phyloP scores from a whole-genome alignment of 2,329 filamentous ascomycete genomes.

The Talaromyces marneffei region DNA sequence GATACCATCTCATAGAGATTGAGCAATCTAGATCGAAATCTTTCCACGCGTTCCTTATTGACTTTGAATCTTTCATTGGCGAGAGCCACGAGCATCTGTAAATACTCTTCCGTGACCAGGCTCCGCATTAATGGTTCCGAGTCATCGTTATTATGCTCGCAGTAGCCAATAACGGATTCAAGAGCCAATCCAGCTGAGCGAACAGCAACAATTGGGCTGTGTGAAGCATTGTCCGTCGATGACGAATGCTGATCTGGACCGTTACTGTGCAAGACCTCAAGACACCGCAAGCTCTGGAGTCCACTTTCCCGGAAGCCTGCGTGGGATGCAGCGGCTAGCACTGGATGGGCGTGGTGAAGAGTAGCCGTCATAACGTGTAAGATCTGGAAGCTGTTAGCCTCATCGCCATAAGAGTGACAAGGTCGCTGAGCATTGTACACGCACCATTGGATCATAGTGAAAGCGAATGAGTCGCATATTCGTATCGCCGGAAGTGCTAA shows the following conservation, averaged over 20 bases:
- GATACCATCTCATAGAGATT: slow-evolving; percentile 17
- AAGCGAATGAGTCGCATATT: slow-evolving; percentile 60
- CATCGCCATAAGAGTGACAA: neutral
- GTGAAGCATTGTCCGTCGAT: slow-evolving; percentile 21
- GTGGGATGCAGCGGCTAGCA: slow-evolving; percentile 68
- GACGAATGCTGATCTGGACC: slow-evolving; percentile 17
- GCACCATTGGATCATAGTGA: slow-evolving; percentile 92
- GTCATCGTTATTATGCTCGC: slow-evolving; percentile 22
- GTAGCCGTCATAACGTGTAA: slow-evolving; percentile 80
- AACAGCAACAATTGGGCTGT: slow-evolving; percentile 73
- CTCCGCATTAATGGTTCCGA: slow-evolving; percentile 38
- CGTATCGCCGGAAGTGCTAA: slow-evolving; percentile 32
- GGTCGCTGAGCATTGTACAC: slow-evolving; percentile 22
- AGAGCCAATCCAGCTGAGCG: slow-evolving; percentile 76
- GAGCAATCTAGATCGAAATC: slow-evolving; percentile 31
- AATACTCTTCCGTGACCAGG: slow-evolving; percentile 61
- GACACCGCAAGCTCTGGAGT: slow-evolving; percentile 57
- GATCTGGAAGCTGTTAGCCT: slow-evolving; percentile 53
- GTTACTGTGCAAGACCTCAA: slow-evolving; percentile 24
- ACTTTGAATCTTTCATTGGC: slow-evolving; percentile 57
- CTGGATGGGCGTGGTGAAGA: slow-evolving; percentile 63
- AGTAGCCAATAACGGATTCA: slow-evolving; percentile 69
- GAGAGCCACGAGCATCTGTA: slow-evolving; percentile 61
- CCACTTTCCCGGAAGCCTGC: slow-evolving; percentile 90
- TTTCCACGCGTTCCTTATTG: slow-evolving; percentile 36